Evolutionary conservation across 495 filamentous ascomycete genomes (phyloP), one percentile per base, ranked within the genome.

Genomic region (Talaromyces trachyspermus): DNA sequence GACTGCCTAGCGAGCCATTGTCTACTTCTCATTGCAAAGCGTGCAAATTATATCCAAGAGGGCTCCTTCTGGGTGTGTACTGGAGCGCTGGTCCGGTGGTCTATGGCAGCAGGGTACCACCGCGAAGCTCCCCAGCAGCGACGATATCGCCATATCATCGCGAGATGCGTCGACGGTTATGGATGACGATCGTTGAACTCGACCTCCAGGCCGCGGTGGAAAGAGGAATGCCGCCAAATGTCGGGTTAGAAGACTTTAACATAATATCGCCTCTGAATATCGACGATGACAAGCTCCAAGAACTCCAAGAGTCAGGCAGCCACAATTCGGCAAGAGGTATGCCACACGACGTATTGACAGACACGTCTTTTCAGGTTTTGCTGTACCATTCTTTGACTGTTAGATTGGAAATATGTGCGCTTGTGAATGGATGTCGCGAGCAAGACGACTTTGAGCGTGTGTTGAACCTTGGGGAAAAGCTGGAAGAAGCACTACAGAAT

Each of bases 71-170:
- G 39, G 39, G 26, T 42, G 22, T 42, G 9, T 42, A 69, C 70
- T 6, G 81, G 82, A 0, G 53, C 66, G 3, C 49, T 84, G 0
- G 29, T 83, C 7, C 62, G 81, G 37, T 69, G 63, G 1, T 80
- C 79, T 26, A 67, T 84, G 46, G 67, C 68, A 37, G 78, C 83
- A 62, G 82, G 81, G 1, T 63, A 84, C 8, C 79, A 86, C 49
- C 65, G 73, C 2, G 80, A 84, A 39, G 78, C 80, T 0, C 60
- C 23, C 49, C 36, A 17, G 48, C 45, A 32, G 35, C 50, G n/a
- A 39, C 55, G 23, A 48, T 66, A 24, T 60, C 65, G 3, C 46
- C 43, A 14, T 70, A 60, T 33, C 56, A 69, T 19, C 59, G 53
- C 12, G 70, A 74, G 41, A 50, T 54, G 9, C 53, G 71, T 29